Percentiles rank a stretch among this genome's conserved stretches.
phyloP scores from a whole-genome alignment of 345 rosid genomes.

The Lepidium didymum region DNA sequence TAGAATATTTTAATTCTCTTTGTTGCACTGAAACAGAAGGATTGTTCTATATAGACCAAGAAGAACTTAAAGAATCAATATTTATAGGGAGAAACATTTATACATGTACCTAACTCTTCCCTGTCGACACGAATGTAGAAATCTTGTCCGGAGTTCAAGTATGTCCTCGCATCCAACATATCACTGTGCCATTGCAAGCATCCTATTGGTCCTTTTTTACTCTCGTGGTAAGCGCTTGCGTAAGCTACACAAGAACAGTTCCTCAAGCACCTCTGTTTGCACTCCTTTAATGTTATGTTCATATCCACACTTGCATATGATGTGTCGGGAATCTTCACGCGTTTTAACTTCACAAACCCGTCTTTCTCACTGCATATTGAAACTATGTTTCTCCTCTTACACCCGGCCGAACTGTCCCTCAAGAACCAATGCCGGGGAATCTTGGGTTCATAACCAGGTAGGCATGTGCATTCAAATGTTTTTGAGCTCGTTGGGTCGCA shows the following conservation, averaged over 20 bases:
- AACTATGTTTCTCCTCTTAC: constrained; percentile 28
- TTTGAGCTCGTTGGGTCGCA: constrained; percentile 31
- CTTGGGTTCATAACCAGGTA: constrained; percentile 63
- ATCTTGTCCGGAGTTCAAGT: constrained; percentile 36
- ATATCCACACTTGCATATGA: constrained; percentile 22
- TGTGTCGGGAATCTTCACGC: constrained; percentile 46
- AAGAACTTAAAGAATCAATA: background rate
- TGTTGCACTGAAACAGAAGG: too few relatives aligned
- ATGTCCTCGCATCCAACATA: constrained; percentile 38
- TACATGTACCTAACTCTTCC: constrained; percentile 38
- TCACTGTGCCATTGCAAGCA: constrained; percentile 49
- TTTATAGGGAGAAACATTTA: background rate
- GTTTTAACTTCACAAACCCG: constrained; percentile 42
- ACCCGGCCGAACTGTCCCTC: constrained; percentile 47
- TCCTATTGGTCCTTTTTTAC: constrained; percentile 27
- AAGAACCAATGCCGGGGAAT: constrained; percentile 37
- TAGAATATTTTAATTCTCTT: too few relatives aligned
- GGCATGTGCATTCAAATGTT: constrained; percentile 42
- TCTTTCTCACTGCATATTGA: constrained; percentile 33
- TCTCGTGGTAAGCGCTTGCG: constrained; percentile 33
- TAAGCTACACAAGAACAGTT: constrained; percentile 57
- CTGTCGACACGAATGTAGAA: constrained; percentile 40
- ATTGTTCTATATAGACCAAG: too few relatives aligned
- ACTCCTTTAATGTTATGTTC: constrained; percentile 34
- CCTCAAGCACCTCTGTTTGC: constrained; percentile 34